Evolutionary conservation across 345 rosid genomes (phyloP).

Genomic region (Firmiana major): DNA sequence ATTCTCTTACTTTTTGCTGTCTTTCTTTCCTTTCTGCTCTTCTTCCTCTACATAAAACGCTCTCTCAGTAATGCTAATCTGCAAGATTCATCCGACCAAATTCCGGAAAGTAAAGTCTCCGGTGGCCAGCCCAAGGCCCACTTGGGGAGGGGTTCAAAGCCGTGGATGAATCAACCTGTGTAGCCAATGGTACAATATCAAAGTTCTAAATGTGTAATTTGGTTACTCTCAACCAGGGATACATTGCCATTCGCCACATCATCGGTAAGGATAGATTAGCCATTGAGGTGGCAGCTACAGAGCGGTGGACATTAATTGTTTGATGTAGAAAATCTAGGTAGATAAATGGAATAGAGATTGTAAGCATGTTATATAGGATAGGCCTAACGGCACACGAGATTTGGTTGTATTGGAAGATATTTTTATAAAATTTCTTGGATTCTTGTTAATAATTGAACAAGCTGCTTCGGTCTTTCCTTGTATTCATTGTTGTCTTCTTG

Average conservation of each 20-base stretch:
- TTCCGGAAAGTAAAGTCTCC: background rate
- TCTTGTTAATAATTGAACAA: background rate
- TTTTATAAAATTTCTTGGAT: background rate
- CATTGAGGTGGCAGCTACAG: no score
- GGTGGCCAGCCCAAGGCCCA: background rate
- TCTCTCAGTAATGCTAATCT: background rate
- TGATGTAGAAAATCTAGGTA: background rate
- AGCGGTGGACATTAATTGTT: background rate
- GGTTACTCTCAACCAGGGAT: background rate
- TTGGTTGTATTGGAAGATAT: background rate
- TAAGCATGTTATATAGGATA: no score
- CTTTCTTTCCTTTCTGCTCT: constrained; percentile 25
- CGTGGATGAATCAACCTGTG: background rate
- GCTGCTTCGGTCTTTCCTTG: background rate
- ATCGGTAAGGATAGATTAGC: background rate
- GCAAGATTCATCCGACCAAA: background rate
- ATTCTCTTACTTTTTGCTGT: constrained; percentile 30
- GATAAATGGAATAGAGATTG: background rate
- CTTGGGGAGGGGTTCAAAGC: background rate
- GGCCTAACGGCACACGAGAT: background rate
- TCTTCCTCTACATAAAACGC: constrained; percentile 18
- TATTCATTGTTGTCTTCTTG: background rate
- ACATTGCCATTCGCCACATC: background rate
- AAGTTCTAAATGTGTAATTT: background rate
- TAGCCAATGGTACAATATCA: background rate